phyloP scores from a whole-genome alignment of 345 rosid species.

The Rhodamnia rubescens region DNA sequence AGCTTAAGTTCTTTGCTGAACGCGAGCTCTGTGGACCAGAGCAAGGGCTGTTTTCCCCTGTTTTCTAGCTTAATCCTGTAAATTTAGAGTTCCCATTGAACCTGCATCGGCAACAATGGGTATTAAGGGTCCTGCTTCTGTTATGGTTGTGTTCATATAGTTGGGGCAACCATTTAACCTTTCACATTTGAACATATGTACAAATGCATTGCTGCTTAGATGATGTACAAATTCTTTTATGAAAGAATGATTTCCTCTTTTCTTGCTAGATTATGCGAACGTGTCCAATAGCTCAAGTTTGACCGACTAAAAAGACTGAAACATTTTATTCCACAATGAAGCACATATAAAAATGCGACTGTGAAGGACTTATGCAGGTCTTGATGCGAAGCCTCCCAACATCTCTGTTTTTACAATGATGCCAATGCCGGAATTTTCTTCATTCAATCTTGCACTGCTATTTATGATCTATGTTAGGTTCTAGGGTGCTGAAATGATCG shows the following conservation, averaged over 20 bases:
- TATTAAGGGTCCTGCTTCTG: background rate
- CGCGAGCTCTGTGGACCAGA: background rate
- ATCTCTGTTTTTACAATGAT: background rate
- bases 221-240: background rate
- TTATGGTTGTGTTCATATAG: background rate
- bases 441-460: background rate
- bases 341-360: background rate
- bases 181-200: background rate
- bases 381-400: background rate
- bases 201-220: background rate
- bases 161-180: background rate
- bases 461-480: background rate
- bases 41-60: background rate
- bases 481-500: background rate
- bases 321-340: background rate
- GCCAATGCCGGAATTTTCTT: background rate
- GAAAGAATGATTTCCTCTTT: background rate
- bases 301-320: background rate
- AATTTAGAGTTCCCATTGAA: background rate
- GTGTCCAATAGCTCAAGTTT: background rate
- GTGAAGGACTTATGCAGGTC: background rate
- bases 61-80: background rate
- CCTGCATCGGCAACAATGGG: background rate
- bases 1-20: background rate
- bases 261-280: background rate